Evolutionary conservation across 345 rosid genomes (phyloP), one percentile per base, ranked within the genome.

Genomic region (Moricandia arvensis): DNA sequence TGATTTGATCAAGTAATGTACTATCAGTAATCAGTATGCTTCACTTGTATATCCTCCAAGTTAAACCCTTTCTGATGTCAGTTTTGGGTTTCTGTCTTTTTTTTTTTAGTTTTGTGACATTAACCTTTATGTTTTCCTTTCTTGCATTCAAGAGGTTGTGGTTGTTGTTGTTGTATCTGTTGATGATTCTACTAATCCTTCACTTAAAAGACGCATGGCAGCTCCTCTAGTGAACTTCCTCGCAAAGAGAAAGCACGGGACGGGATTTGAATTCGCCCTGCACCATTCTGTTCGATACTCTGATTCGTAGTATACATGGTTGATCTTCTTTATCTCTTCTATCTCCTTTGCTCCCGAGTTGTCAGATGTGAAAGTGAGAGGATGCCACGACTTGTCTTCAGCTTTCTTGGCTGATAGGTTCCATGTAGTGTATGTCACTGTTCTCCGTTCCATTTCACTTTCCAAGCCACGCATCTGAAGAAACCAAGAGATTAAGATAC

Each of bases 281-380:
- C 99, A 95, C 97, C 96, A 88, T 68, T 94, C 99, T 57, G 92
- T 95, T 69, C 93, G 86, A 74, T 75, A 75, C 79, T 94, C 98
- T 0, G 88, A 59, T 65, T 84, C 96, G 7, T 94, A 89, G 85
- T 90, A 87, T 34, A 92, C 83, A 74, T 90, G 93, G 80, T 86
- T 80, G 71, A 92, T 90, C 4, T 59, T 88, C 99, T 92, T 95
- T 45, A 95, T 90, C 67, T 81, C 85, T 73, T 83, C 60, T 35
- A 95, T 88, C 60, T 75, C 81, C 59, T 67, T 54, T 47, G 91
- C 82, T 17, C 85, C 75, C 2, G 87, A 90, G 72, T 73, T 85
- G 26, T 85, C 85, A 68, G 88, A 92, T 51, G 77, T 80, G 80
- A 88, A 92, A 53, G 94, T 92, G n/a, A 85, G 73, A 59, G 99